Evolutionary conservation across 148 eudicot genomes (phyloP).

Genomic region (Dysphania ambrosioides): DNA sequence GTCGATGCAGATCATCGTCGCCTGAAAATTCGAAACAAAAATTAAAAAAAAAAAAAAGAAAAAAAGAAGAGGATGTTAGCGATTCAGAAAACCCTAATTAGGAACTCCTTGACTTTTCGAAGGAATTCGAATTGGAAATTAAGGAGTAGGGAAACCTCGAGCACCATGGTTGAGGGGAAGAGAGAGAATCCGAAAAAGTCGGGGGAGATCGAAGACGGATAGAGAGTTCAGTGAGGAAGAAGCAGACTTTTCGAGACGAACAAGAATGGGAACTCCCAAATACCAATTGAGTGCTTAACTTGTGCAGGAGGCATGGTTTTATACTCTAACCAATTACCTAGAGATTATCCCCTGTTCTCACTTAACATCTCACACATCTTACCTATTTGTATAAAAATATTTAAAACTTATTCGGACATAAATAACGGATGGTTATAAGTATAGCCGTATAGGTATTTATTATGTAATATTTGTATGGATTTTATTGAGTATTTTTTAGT

Average conservation of each 20-base stretch:
- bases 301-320: slow-evolving; percentile 22
- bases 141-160: slow-evolving; percentile 46
- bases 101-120: background rate
- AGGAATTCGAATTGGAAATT: background rate
- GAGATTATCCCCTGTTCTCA: too few species aligned
- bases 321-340: too few species aligned
- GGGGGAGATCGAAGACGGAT: background rate
- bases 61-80: background rate
- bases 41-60: background rate
- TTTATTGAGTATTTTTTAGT: too few species aligned
- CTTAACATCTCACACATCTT: too few species aligned
- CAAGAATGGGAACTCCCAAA: background rate
- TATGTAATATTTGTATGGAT: too few species aligned
- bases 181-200: slow-evolving; percentile 7
- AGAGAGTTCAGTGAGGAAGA: background rate
- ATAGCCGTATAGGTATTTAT: too few species aligned
- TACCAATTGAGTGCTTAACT: background rate
- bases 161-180: slow-evolving; percentile 52
- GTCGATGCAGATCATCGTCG: slow-evolving; percentile 95
- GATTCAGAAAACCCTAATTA: slow-evolving; percentile 27
- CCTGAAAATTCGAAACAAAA: slow-evolving; percentile 37
- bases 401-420: too few species aligned
- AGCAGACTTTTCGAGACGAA: background rate
- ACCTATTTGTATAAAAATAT: too few species aligned
- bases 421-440: too few species aligned